These are phyloP conservation scores for Ophiostoma himal-ulmi DNA, from an alignment of 2,329 filamentous ascomycete species.

Conservation along the genomic window DNA sequence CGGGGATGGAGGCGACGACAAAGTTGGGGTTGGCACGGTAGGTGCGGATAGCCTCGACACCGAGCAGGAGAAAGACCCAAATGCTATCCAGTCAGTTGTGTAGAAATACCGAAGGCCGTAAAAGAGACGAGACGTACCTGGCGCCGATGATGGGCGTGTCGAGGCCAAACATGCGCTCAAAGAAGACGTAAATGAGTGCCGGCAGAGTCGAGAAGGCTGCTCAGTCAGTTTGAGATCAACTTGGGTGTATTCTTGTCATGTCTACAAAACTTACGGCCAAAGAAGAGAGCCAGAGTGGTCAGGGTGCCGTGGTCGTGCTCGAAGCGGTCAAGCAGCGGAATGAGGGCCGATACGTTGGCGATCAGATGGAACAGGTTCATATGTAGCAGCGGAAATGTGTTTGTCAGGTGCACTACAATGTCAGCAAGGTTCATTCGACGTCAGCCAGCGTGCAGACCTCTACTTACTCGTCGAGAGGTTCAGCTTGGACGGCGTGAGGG, in stretches of 20 bases:
- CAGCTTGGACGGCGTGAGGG: slow-evolving; percentile 71
- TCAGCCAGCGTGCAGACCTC: too few relatives aligned
- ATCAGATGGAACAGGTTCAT: slow-evolving; percentile 71
- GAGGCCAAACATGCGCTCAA: slow-evolving; percentile 66
- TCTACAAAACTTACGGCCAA: slow-evolving; percentile 67
- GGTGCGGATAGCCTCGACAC: slow-evolving; percentile 78
- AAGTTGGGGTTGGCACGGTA: slow-evolving; percentile 77
- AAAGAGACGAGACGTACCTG: slow-evolving; percentile 52
- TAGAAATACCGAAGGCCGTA: neutral
- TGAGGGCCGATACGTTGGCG: slow-evolving; percentile 72
- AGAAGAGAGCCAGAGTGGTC: slow-evolving; percentile 78
- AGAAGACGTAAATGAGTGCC: slow-evolving; percentile 69
- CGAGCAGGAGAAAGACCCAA: slow-evolving; percentile 86
- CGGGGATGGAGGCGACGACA: slow-evolving; percentile 54
- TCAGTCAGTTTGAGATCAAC: neutral
- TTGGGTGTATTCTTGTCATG: neutral
- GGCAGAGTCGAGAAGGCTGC: slow-evolving; percentile 74
- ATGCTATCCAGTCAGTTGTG: slow-evolving; percentile 50
- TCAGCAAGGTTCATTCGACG: too few relatives aligned
- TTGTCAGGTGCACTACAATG: slow-evolving; percentile 74
- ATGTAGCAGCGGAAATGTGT: slow-evolving; percentile 88
- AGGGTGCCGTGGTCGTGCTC: slow-evolving; percentile 89
- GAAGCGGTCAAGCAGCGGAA: slow-evolving; percentile 88
- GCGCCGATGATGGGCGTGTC: slow-evolving; percentile 76
- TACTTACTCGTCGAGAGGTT: slow-evolving; percentile 62